Base-by-base conservation (phyloP, 1,284 basidiomycete genomes). In the Vanrija sp. region DNA sequence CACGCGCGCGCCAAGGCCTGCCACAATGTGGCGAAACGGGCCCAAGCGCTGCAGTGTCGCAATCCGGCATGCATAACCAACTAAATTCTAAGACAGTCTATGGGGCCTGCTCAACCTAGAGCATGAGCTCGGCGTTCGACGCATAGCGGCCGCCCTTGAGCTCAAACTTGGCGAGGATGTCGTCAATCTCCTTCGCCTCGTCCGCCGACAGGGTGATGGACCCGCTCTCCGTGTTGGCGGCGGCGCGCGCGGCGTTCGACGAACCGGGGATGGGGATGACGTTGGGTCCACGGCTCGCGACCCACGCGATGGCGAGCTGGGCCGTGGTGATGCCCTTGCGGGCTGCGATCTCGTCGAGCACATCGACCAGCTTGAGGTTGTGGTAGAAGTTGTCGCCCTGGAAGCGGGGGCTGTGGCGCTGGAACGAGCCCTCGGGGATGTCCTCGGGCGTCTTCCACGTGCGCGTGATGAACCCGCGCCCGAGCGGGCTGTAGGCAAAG, bases 281-380 rank as follows among this genome's bases (percentile, higher is more conserved):
- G 70, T 73, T 56, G n/a, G 9, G 38, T 39, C 39, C 49, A 39
- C 36, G 23, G 27, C 14, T n/a, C 23, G n/a, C 16, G 23, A 85
- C 77, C 83, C 84, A 87, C 0, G 85, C 84, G 36, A 87, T 75
- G 36, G 79, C 77, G 14, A 87, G 73, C 67, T 86, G 84, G 0
- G 81, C 80, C 0, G 81, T 70, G 0, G 82, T 82, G 24, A 82
- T 66, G 0, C 76, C 77, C 68, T 81, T 83, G 66, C 75, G 77
- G 43, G 71, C 64, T 0, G 83, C 82, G 35, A 85, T 72, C 14
- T 60, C 68, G 35, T 77, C 74, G 25, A 78, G 57, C 27, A 65
- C 66, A 16, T 83, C 77, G 3, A 84, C 82, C 16, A 87, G 72
- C 36, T 78, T 71, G 52, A 83, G 65, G 71, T 87, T 85, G 57